Evolutionary conservation across 1,284 basidiomycete species (phyloP).

Genomic region (Volvariella volvacea): DNA sequence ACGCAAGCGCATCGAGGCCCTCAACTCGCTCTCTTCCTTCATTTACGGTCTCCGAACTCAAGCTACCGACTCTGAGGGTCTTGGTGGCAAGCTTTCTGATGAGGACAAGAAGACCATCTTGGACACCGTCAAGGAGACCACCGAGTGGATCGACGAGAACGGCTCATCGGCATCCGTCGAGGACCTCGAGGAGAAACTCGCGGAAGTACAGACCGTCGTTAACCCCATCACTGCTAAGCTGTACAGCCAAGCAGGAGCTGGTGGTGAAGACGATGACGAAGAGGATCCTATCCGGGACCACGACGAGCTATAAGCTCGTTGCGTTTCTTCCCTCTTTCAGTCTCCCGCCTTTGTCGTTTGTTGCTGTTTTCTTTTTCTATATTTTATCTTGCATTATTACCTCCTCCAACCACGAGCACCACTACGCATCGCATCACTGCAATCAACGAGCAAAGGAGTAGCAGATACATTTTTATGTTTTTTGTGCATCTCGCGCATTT

Average conservation of each 20-base stretch:
- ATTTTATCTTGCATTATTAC: neutral
- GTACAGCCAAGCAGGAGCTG: constrained; percentile 45
- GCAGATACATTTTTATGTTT: no score
- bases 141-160: constrained; percentile 87
- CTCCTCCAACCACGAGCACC: neutral
- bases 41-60: constrained; percentile 85
- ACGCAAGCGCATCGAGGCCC: constrained; percentile 84
- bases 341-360: no score
- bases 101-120: constrained; percentile 89
- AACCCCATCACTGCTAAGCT: constrained; percentile 78
- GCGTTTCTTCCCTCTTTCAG: no score
- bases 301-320: constrained; percentile 60
- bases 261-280: constrained; percentile 32
- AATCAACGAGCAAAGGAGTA: no score
- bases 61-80: constrained; percentile 80
- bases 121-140: constrained; percentile 80
- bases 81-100: constrained; percentile 83
- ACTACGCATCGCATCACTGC: no score
- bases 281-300: constrained; percentile 55
- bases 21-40: constrained; percentile 74
- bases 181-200: constrained; percentile 88
- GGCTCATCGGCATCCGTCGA: constrained; percentile 74
- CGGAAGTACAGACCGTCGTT: constrained; percentile 67
- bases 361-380: neutral
- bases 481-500: no score